A percentile compares a stretch with the other conserved stretches of the same genome.
Evolutionary conservation across 2,329 filamentous ascomycete genomes (phyloP).

Genomic region (Neoascochyta sp.): DNA sequence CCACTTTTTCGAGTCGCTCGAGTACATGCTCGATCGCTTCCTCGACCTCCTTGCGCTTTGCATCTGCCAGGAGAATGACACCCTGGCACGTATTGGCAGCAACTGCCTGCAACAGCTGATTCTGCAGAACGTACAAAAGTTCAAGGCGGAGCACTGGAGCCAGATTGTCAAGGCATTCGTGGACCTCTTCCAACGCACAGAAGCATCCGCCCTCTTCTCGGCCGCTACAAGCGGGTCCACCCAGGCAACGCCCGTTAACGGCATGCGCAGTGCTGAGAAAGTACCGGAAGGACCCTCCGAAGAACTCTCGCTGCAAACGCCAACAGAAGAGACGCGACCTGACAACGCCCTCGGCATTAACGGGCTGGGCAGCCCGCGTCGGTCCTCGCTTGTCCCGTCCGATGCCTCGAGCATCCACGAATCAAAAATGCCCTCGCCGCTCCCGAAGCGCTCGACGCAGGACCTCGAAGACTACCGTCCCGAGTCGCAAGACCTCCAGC

Average conservation of each 20-base stretch:
- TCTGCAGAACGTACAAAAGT: slow-evolving; percentile 91
- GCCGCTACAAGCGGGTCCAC: slow-evolving; percentile 57
- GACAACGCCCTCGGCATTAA: slow-evolving; percentile 48
- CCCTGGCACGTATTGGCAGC: slow-evolving; percentile 93
- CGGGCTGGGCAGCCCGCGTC: slow-evolving; percentile 30
- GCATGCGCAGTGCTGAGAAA: slow-evolving; percentile 45
- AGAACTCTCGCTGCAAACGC: slow-evolving; percentile 34
- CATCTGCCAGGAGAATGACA: slow-evolving; percentile 99
- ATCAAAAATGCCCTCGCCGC: no score
- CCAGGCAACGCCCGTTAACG: slow-evolving; percentile 50
- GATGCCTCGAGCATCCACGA: slow-evolving; percentile 23
- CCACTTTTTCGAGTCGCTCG: slow-evolving; percentile 92
- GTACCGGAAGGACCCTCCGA: slow-evolving; percentile 29
- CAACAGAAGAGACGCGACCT: slow-evolving; percentile 25
- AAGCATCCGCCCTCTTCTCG: slow-evolving; percentile 91
- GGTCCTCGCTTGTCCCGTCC: slow-evolving; percentile 31
- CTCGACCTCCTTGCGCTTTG: slow-evolving; percentile 89
- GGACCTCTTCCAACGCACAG: slow-evolving; percentile 89
- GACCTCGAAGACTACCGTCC: slow-evolving; percentile 85
- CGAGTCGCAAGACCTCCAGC: slow-evolving; percentile 61
- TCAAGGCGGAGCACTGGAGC: slow-evolving; percentile 80
- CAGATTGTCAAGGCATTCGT: slow-evolving; percentile 96
- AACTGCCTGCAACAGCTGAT: slow-evolving; percentile 97
- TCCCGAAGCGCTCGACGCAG: slow-evolving; percentile 37
- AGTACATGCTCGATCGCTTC: slow-evolving; percentile 98